Base-by-base conservation (phyloP, 306 rosid genomes). In the Rosa lucieae region DNA sequence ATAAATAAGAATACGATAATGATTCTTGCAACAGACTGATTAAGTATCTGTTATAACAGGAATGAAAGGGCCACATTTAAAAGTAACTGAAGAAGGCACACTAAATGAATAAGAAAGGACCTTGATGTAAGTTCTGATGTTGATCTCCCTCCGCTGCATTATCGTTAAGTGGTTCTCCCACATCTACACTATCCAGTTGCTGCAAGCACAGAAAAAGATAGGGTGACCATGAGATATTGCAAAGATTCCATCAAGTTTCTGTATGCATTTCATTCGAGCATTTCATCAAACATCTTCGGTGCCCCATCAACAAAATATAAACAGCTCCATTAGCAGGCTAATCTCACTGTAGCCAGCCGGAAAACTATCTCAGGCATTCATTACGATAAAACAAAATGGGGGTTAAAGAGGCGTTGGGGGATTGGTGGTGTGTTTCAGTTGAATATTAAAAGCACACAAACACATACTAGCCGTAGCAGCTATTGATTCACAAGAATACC, bases 131-230 rank as follows among this genome's bases (percentile, higher is more conserved):
- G n/a, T n/a, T n/a, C n/a, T n/a, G n/a, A n/a, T 23, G 26, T 23
- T 23, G 26, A 78, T 83, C 88, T 67, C 81, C 88, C 80, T 80
- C 89, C 78, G 67, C 44, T 29, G 78, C 78, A 40, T 80, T 86
- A 32, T 77, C 82, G 35, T 44, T 73, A 68, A 78, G 77, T 75
- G 84, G 9, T 85, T 78, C 81, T 88, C 97, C 70, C 46, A 65
- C 20, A 69, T 88, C 90, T 51, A 94, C 85, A 42, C 82, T 81
- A 74, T 92, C 99, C 79, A 94, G 93, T 72, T 86, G 87, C 99
- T 92, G 84, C 83, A 85, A 77, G 85, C 46, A 77, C 58, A 78
- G 63, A 83, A 42, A 77, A 71, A 11, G 17, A 26, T 49, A 72
- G 58, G 40, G 20, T 37, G 15, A 32, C 63, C 79, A 78, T 67